Conservation (phyloP, 805 yeast genomes). For the Nakazawaea laoshanensis region DNA sequence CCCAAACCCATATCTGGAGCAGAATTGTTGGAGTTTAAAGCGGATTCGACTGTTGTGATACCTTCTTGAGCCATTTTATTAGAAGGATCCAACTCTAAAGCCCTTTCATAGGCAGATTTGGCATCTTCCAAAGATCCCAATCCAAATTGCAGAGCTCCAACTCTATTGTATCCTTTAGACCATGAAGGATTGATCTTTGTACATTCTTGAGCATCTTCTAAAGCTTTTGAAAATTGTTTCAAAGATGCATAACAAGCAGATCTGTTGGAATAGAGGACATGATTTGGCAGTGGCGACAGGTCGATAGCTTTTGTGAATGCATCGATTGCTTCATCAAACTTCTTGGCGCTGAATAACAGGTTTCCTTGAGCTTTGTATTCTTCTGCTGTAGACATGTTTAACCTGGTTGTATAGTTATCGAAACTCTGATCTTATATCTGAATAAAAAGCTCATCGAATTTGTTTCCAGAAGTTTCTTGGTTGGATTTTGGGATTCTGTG, state of each 20-base stretch:
- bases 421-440: background rate
- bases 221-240: slow-evolving; percentile 65
- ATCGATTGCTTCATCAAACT: slow-evolving; percentile 72
- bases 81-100: slow-evolving; percentile 68
- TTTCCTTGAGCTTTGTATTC: slow-evolving; percentile 89
- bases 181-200: slow-evolving; percentile 74
- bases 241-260: slow-evolving; percentile 85
- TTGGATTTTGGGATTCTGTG: too few species aligned
- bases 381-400: slow-evolving; percentile 37
- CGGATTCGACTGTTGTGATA: slow-evolving; percentile 56
- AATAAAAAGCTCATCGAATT: background rate
- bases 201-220: slow-evolving; percentile 81
- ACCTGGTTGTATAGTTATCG: too few species aligned
- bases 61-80: slow-evolving; percentile 89
- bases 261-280: slow-evolving; percentile 87
- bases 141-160: slow-evolving; percentile 92
- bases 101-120: slow-evolving; percentile 60
- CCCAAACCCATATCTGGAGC: slow-evolving; percentile 69
- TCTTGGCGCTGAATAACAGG: slow-evolving; percentile 84
- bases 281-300: slow-evolving; percentile 75
- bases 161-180: slow-evolving; percentile 94
- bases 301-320: slow-evolving; percentile 82
- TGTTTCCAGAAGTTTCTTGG: slow-evolving; percentile 7
- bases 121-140: slow-evolving; percentile 74
- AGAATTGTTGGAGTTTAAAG: slow-evolving; percentile 31